phyloP scores from a whole-genome alignment of 371 early-diverging fungal genomes.

The Mortierella sp. region DNA sequence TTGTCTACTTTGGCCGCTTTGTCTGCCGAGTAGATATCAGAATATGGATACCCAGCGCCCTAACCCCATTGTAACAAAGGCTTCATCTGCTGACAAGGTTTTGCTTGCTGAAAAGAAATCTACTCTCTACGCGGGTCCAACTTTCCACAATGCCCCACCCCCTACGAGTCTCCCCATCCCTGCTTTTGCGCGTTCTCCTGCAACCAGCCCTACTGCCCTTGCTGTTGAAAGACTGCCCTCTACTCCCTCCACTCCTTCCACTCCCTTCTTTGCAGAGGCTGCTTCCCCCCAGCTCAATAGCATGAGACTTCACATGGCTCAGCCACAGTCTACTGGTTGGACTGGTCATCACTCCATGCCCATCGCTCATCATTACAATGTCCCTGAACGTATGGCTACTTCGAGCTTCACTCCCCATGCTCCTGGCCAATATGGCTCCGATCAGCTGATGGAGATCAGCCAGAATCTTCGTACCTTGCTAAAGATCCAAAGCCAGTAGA shows the following conservation, averaged over 20 bases:
- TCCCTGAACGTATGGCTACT: slow-evolving; percentile 59
- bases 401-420: slow-evolving; percentile 34
- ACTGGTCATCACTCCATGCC: slow-evolving; percentile 36
- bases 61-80: slow-evolving; percentile 23
- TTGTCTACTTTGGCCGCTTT: no score
- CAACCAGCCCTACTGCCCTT: slow-evolving; percentile 31
- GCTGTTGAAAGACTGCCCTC: slow-evolving; percentile 26
- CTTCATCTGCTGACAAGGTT: slow-evolving; percentile 32
- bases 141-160: slow-evolving; percentile 85
- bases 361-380: slow-evolving; percentile 30
- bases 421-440: slow-evolving; percentile 9
- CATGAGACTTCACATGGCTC: slow-evolving; percentile 21
- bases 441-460: slow-evolving; percentile 57
- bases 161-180: slow-evolving; percentile 82
- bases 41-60: slow-evolving; percentile 25
- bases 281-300: slow-evolving; percentile 49
- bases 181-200: slow-evolving; percentile 60
- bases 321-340: slow-evolving; percentile 20
- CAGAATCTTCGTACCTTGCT: slow-evolving; percentile 56
- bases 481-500: slow-evolving; percentile 58
- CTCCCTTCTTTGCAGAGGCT: slow-evolving; percentile 45
- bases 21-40: slow-evolving; percentile 5
- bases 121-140: slow-evolving; percentile 80
- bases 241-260: slow-evolving; percentile 30
- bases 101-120: slow-evolving; percentile 29